Base-by-base conservation (phyloP, 768 basidiomycete species). In the Udeniomyces megalosporus region DNA sequence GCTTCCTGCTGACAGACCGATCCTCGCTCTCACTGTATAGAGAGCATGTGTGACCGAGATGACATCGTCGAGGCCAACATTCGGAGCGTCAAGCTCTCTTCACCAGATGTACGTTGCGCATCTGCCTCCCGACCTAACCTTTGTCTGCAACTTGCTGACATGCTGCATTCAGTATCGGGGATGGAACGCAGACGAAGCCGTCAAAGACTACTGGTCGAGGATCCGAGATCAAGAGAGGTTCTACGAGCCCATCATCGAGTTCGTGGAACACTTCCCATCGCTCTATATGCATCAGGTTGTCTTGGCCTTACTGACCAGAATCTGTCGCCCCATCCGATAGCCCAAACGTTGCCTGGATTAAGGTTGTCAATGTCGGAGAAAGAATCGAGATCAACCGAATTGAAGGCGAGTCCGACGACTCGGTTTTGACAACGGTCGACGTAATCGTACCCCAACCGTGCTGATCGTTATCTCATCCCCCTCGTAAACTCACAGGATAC, bases 31-130 rank as follows among this genome's bases (percentile, higher is more conserved):
- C 2, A 32, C 28, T 14, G 1, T 10, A 28, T 69, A 97, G 93
- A 99, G 73, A 86, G 86, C 22, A 70, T 88, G 17, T 97, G 95
- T 71, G 88, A 91, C 71, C 84, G 91, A 68, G 81, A 85, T 62
- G 88, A 92, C 65, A 85, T 97, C 59, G 91, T 99, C 65, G 85
- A 93, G 68, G 82, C 80, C 2, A 99, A 99, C 70, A 97, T 95
- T 58, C 81, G 95, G 50, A 88, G 82, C 66, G 93, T 97, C 75
- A 96, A 99, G 79, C 88, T 99, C 53, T 95, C 92, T 8, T 96
- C 93, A 15, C 95, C 93, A 3, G 93, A 99, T 73, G 93, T 91
- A 69, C 46, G 87, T 78, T 22, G 20, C 50, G 47, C 10, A 29
- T 12, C 45, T 45, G 38, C 44, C 22, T 46, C 28, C 8, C 26